Percentiles rank a stretch among this genome's conserved stretches.
Evolutionary conservation across 768 basidiomycete species (phyloP).

Genomic region (Agaricus blazei): DNA sequence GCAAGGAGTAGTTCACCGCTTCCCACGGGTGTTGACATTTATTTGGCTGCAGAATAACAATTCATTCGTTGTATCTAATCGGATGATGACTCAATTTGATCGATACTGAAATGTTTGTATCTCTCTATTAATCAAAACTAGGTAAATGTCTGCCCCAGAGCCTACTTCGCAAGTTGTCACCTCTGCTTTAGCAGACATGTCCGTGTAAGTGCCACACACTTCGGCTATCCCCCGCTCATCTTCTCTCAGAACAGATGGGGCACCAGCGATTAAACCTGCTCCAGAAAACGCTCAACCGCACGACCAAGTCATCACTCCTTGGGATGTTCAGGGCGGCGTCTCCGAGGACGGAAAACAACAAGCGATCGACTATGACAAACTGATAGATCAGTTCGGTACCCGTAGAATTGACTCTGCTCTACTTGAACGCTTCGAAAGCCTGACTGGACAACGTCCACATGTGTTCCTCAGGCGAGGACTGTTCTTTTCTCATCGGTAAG

Average conservation of each 20-base stretch:
- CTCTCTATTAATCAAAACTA: constrained; percentile 1
- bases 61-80: background rate
- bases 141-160: background rate
- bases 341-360: constrained; percentile 85
- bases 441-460: constrained; percentile 89
- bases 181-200: background rate
- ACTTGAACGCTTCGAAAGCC: constrained; percentile 81
- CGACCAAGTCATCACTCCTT: constrained; percentile 88
- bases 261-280: constrained; percentile 1
- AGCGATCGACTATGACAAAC: constrained; percentile 95
- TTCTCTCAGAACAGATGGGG: background rate
- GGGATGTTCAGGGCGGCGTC: constrained; percentile 94
- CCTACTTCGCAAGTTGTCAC: background rate
- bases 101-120: background rate
- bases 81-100: background rate
- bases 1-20: constrained; percentile 16
- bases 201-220: background rate
- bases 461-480: constrained; percentile 83
- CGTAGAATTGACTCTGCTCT: constrained; percentile 70
- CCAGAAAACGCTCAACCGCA: constrained; percentile 17
- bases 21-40: constrained; percentile 25
- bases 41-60: constrained; percentile 15
- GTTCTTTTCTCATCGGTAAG: constrained; percentile 97
- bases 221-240: background rate
- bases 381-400: constrained; percentile 92